These are phyloP conservation scores for Venturia pyrina DNA, from an alignment of 2,329 filamentous ascomycete species.

Conservation along the genomic window DNA sequence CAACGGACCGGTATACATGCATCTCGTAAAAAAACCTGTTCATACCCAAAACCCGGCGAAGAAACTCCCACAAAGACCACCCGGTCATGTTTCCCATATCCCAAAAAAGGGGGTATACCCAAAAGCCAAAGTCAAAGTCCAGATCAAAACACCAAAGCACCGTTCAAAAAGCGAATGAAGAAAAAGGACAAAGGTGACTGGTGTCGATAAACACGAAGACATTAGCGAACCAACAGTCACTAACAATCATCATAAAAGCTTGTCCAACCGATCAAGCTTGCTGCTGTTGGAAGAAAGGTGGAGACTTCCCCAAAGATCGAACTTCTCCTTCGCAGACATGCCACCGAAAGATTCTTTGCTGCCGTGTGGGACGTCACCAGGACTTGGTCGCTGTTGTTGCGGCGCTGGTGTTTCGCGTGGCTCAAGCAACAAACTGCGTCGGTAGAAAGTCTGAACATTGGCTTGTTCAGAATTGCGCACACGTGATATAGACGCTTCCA, in stretches of 20 bases:
- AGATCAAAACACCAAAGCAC: background rate
- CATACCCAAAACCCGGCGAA: background rate
- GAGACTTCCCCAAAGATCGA: slow-evolving; percentile 13
- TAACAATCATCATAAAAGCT: background rate
- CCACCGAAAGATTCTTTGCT: slow-evolving; percentile 9
- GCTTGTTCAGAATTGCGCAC: slow-evolving; percentile 53
- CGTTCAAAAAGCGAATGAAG: background rate
- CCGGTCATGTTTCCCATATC: background rate
- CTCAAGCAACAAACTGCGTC: slow-evolving; percentile 75
- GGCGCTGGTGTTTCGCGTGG: slow-evolving; percentile 40
- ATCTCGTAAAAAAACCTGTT: background rate
- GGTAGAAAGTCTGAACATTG: slow-evolving; percentile 60
- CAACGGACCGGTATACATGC: background rate
- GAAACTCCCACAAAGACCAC: background rate
- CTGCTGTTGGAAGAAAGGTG: slow-evolving; percentile 2
- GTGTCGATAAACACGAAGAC: background rate
- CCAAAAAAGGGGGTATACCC: background rate
- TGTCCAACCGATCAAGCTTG: background rate
- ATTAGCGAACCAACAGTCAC: background rate
- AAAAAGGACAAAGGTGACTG: background rate
- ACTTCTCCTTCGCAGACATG: slow-evolving; percentile 11
- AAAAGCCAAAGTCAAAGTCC: background rate
- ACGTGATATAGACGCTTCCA: slow-evolving; percentile 68
- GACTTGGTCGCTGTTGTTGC: background rate
- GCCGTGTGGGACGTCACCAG: background rate